Evolutionary conservation across 495 filamentous ascomycete species (phyloP), one percentile per base, ranked within the genome.

Genomic region (Baudoinia panamericana): DNA sequence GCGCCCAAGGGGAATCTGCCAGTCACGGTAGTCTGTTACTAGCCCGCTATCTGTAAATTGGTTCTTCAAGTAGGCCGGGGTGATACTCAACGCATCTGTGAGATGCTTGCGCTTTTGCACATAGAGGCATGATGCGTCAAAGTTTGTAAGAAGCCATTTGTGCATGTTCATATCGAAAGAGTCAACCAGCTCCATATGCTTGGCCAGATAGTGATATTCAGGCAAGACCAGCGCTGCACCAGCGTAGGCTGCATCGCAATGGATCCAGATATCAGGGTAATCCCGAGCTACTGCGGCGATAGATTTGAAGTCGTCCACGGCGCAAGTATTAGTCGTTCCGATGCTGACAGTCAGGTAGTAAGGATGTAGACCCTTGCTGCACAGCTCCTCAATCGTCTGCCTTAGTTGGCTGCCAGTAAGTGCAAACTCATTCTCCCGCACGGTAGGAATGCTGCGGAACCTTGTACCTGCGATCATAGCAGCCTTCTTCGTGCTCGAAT

Each of bases 1-100:
- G 5, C 90, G 71, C 10, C 90, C 90, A 0, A 97, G 73, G 9
- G 90, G 90, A 55, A 97, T 94, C 60, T 92, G 86, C 90, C 90
- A 97, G 68, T 97, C 92, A 18, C 90, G 75, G 62, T 97, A 96
- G 56, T 97, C 90, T 25, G 85, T 94, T 2, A 97, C 90, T 5
- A 86, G 69, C 1, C 88, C 88, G 30, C 69, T 70, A 43, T 86
- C 82, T 0, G 78, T 80, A 59, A 79, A 84, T 2, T 72, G 58
- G 60, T 93, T 94, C 43, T 73, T 70, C 7, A 92, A 72, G 62
- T 92, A 96, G 6, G 79, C 70, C 2, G 83, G 84, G 36, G 79
- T 82, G 57, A 95, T 80, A 53, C 75, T 78, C 21, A 95, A 72
- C 3, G 85, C 79, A 41, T 78, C 71, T 17, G 77, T 81, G 19